A percentile compares a stretch with the other conserved stretches of the same genome.
phyloP scores from a whole-genome alignment of 768 basidiomycete species.

The Termitomyces sp. region DNA sequence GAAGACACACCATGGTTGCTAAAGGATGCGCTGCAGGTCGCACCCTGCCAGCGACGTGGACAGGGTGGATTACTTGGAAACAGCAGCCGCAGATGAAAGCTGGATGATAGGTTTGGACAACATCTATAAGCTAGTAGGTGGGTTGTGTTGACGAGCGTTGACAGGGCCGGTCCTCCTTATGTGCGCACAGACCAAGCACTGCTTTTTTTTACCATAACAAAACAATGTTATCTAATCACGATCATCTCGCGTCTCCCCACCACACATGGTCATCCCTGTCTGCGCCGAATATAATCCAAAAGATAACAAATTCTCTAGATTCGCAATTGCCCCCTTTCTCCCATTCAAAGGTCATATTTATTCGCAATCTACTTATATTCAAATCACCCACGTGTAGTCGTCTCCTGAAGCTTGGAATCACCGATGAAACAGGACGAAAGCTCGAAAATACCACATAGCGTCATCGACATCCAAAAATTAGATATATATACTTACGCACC shows the following conservation, averaged over 20 bases:
- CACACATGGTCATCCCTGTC: too few relatives aligned
- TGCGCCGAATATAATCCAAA: too few relatives aligned
- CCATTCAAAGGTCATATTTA: too few relatives aligned
- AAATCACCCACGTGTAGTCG: neutral
- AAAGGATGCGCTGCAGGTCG: conserved; percentile 12
- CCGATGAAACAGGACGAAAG: neutral
- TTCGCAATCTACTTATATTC: too few relatives aligned
- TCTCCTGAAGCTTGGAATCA: too few relatives aligned
- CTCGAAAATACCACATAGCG: neutral
- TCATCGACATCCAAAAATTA: neutral
- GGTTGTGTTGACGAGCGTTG: conserved; percentile 51
- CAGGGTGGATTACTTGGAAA: conserved; percentile 49
- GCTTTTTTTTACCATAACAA: conserved; percentile 12
- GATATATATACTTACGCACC: neutral
- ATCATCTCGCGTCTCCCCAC: neutral
- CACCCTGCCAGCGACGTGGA: conserved; percentile 53
- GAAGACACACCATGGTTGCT: conserved; percentile 13
- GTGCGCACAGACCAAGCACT: conserved; percentile 37
- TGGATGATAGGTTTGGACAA: conserved; percentile 40
- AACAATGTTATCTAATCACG: conserved; percentile 8
- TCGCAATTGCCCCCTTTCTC: neutral
- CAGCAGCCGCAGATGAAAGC: conserved; percentile 21
- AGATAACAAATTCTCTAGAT: neutral
- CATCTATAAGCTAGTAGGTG: conserved; percentile 33
- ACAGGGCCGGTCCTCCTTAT: conserved; percentile 39